Conservation (phyloP, 192 early-diverging fungal genomes). For the Coemansia sp. region DNA sequence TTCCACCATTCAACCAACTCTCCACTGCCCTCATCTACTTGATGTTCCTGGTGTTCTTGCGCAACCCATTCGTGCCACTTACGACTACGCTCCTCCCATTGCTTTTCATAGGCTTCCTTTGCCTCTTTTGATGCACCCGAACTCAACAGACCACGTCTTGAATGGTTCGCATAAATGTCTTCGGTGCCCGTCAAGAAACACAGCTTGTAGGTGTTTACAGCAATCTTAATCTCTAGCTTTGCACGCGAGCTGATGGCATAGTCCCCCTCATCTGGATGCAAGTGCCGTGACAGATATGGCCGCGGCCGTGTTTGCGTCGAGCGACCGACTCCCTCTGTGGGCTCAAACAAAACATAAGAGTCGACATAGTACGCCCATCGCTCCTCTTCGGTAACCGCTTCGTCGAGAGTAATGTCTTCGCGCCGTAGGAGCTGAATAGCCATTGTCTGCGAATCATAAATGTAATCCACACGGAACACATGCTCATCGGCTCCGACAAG, state of each 20-base stretch:
- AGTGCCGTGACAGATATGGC: slow-evolving; percentile 68
- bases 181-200: slow-evolving; percentile 95
- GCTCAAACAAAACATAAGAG: slow-evolving; percentile 84
- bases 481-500: slow-evolving; percentile 74
- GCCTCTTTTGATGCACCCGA: slow-evolving; percentile 13
- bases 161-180: slow-evolving; percentile 71
- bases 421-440: slow-evolving; percentile 86
- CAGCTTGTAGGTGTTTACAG: slow-evolving; percentile 95
- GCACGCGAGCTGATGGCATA: slow-evolving; percentile 63
- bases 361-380: slow-evolving; percentile 95
- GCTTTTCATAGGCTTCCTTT: slow-evolving; percentile 2
- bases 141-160: slow-evolving; percentile 26
- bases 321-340: slow-evolving; percentile 71
- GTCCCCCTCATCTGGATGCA: slow-evolving; percentile 50
- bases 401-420: slow-evolving; percentile 82
- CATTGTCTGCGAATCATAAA: slow-evolving; percentile 56
- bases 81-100: background rate
- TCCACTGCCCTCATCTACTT: background rate
- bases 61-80: slow-evolving; percentile 38
- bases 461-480: slow-evolving; percentile 75
- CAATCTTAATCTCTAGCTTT: slow-evolving; percentile 95
- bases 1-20: slow-evolving; percentile 42
- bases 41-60: slow-evolving; percentile 19
- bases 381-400: slow-evolving; percentile 81
- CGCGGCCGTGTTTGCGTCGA: slow-evolving; percentile 50